A percentile compares a stretch with the other conserved stretches of the same genome.
Evolutionary conservation across 2,329 filamentous ascomycete species (phyloP).

Genomic region (Verticillium albo-atrum): DNA sequence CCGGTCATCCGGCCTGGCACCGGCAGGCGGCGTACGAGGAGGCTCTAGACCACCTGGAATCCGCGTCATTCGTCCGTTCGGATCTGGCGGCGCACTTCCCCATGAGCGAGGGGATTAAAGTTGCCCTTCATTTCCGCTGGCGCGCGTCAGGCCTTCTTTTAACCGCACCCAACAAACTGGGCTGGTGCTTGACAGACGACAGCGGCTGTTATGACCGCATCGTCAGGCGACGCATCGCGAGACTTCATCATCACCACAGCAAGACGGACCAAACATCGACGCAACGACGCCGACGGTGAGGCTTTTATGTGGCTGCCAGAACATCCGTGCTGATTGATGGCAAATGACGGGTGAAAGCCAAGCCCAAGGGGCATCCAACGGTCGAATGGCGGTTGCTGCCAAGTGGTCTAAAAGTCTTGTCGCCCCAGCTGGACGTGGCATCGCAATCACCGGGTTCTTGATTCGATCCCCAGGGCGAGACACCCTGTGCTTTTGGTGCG

Average conservation of each 20-base stretch:
- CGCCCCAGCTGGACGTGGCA: constrained; percentile 1
- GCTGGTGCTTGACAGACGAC: background rate
- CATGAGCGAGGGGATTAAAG: background rate
- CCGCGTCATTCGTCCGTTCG: background rate
- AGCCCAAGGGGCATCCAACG: background rate
- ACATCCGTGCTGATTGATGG: background rate
- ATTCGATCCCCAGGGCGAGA: background rate
- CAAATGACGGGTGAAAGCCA: background rate
- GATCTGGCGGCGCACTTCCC: background rate
- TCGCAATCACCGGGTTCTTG: background rate
- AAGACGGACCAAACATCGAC: background rate
- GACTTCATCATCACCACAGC: background rate
- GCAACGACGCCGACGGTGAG: background rate
- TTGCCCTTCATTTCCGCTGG: background rate
- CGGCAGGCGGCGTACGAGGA: background rate
- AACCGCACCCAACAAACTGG: background rate
- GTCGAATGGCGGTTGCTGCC: background rate
- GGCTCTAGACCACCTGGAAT: background rate
- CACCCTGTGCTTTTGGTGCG: background rate
- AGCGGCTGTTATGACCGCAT: background rate
- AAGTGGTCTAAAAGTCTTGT: constrained; percentile 3
- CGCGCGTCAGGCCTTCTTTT: background rate
- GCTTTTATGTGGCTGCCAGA: background rate
- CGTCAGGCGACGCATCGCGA: background rate
- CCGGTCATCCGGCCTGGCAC: background rate